Evolutionary conservation across 306 rosid genomes (phyloP).

Genomic region (Dalbergia oliveri): DNA sequence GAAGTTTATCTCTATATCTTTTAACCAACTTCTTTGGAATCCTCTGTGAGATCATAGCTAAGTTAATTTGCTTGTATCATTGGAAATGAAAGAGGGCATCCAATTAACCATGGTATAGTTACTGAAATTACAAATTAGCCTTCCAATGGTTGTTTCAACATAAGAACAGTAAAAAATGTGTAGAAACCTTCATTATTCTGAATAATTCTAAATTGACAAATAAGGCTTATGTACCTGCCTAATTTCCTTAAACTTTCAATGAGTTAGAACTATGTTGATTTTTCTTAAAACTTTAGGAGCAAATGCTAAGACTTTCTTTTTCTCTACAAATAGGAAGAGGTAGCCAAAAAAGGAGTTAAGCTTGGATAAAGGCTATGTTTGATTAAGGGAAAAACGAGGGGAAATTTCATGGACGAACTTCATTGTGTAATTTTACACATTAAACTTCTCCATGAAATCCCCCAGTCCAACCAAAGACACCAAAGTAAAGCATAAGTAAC

Average conservation of each 20-base stretch:
- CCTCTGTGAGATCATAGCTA: slow-evolving; percentile 9
- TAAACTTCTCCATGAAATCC: too few relatives aligned
- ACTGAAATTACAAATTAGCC: not conserved
- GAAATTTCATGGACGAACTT: too few relatives aligned
- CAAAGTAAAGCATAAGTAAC: not conserved
- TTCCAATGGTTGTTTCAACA: not conserved
- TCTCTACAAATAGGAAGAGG: not conserved
- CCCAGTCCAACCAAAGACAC: too few relatives aligned
- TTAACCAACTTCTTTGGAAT: not conserved
- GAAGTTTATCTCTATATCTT: not conserved
- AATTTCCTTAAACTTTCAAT: not conserved
- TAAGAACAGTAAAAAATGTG: not conserved
- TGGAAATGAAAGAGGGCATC: slow-evolving; percentile 12
- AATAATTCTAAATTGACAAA: not conserved
- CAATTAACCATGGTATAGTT: not conserved
- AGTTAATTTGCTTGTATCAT: not conserved
- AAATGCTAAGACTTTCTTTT: not conserved
- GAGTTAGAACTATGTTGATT: not conserved
- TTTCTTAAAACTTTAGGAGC: not conserved
- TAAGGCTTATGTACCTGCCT: not conserved
- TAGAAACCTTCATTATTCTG: not conserved
- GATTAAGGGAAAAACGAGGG: too few relatives aligned
- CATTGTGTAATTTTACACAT: too few relatives aligned
- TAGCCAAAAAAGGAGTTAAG: not conserved
- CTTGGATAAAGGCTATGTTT: not conserved